Base-by-base conservation (phyloP, 2,329 filamentous ascomycete species). In the Cryphonectria parasitica region DNA sequence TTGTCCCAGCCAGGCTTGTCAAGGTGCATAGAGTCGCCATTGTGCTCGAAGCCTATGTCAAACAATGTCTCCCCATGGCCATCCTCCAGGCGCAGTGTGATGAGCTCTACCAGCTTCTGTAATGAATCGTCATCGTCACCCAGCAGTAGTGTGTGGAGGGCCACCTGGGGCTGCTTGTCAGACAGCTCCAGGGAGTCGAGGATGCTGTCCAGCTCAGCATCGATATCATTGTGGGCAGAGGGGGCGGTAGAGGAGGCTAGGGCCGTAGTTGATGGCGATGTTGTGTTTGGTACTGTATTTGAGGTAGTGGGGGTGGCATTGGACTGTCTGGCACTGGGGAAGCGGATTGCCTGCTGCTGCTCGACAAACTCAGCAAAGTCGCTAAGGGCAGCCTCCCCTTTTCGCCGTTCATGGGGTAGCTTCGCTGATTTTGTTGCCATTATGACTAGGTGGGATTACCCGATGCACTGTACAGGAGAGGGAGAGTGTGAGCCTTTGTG, bases 311-410 rank as follows among this genome's bases (percentile, higher is more conserved):
- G 11, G 11, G 36, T 2, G 8, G 61, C 61, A 45, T 43, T 34
- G 41, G 63, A 31, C 41, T 45, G 52, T 52, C 41, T 69, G 62
- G 71, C 66, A 41, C 69, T 78, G 31, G 88, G 87, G 75, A 89
- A 90, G 69, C 92, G 90, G 65, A 91, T 82, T 19, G 90, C 90
- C 81, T 98, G 96, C 80, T 98, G 95, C 79, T 94, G 92, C 81
- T 98, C 94, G 74, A 98, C 96, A 77, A 98, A 98, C 77, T 99
- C 96, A 80, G 95, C 94, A 79, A 99, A 99, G 77, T 98, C 96
- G 83, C 92, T 96, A 69, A 99, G 87, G 17, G 95, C 95, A 72
- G 92, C 89, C 83, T 98, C 95, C 75, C 94, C 94, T 83, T 93
- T 94, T 75, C 93, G 91, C 80, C 92, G 89, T 82, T 97, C 95